Conservation (phyloP, 176 grass and related monocot species). For the Raddia distichophylla region DNA sequence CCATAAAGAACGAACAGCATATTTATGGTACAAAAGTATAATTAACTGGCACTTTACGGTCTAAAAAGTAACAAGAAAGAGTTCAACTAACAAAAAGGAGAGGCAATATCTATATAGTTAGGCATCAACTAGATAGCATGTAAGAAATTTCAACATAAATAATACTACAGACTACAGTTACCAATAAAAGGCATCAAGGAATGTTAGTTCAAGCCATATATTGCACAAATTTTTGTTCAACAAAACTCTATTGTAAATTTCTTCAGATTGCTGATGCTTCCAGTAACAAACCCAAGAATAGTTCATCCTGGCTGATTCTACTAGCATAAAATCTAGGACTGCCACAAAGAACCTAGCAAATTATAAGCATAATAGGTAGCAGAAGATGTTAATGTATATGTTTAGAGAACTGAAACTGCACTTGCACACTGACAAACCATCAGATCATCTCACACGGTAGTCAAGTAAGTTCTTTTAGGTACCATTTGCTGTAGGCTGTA, state of each 20-base stretch:
- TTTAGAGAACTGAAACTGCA: not conserved
- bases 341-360: not conserved
- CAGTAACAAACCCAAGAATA: not conserved
- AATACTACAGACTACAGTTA: not conserved
- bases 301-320: conserved; percentile 9
- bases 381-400: not conserved
- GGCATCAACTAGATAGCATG: not conserved
- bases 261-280: not conserved
- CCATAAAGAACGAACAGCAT: not conserved
- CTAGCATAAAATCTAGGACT: conserved; percentile 2
- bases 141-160: not conserved
- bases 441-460: not conserved
- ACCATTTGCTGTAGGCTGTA: not conserved
- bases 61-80: conserved; percentile 16
- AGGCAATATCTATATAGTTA: not conserved
- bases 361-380: conserved; percentile 13
- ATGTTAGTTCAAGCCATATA: conserved; percentile 13
- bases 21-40: conserved; percentile 9
- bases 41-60: conserved; percentile 15
- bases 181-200: not conserved
- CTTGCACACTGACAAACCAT: not conserved
- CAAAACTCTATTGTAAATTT: not conserved
- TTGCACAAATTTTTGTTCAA: not conserved
- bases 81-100: conserved; percentile 6
- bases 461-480: not conserved